Evolutionary conservation across 306 rosid genomes (phyloP).

Genomic region (Prunus fruticosa): DNA sequence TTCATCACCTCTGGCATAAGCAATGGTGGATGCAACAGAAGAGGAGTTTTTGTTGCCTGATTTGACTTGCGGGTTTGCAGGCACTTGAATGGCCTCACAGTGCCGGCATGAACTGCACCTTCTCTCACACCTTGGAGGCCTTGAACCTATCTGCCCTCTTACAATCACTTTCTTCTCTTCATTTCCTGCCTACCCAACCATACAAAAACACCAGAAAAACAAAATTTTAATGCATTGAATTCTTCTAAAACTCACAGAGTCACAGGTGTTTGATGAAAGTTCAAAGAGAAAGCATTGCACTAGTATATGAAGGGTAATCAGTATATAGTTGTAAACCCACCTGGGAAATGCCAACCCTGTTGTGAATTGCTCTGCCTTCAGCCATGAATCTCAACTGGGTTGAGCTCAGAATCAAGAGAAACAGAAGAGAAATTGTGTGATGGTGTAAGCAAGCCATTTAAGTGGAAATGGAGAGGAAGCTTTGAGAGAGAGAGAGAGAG

Average conservation of each 20-base stretch:
- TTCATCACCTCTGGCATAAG: slow-evolving; percentile 49
- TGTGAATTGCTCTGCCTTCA: slow-evolving; percentile 52
- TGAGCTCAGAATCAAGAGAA: slow-evolving; percentile 57
- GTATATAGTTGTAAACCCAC: slow-evolving; percentile 23
- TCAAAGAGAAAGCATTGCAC: not conserved
- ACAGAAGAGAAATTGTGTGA: slow-evolving; percentile 35
- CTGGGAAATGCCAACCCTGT: slow-evolving; percentile 34
- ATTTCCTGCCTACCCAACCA: slow-evolving; percentile 33
- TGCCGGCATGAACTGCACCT: slow-evolving; percentile 71
- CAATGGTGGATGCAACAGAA: slow-evolving; percentile 26
- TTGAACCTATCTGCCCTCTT: slow-evolving; percentile 73
- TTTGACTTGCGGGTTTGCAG: slow-evolving; percentile 50
- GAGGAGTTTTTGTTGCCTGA: slow-evolving; percentile 47
- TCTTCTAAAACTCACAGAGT: not conserved
- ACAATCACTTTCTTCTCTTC: slow-evolving; percentile 42
- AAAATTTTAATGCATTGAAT: not conserved
- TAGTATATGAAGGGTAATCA: not conserved
- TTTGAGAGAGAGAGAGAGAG: not conserved
- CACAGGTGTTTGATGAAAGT: not conserved
- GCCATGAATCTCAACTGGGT: slow-evolving; percentile 51
- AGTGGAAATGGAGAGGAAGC: not conserved
- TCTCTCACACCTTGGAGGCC: slow-evolving; percentile 88
- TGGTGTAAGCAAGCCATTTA: slow-evolving; percentile 20
- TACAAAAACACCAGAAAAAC: not conserved
- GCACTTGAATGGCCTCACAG: slow-evolving; percentile 65